phyloP scores from a whole-genome alignment of 768 basidiomycete species.

The Rhizopogon rudus region DNA sequence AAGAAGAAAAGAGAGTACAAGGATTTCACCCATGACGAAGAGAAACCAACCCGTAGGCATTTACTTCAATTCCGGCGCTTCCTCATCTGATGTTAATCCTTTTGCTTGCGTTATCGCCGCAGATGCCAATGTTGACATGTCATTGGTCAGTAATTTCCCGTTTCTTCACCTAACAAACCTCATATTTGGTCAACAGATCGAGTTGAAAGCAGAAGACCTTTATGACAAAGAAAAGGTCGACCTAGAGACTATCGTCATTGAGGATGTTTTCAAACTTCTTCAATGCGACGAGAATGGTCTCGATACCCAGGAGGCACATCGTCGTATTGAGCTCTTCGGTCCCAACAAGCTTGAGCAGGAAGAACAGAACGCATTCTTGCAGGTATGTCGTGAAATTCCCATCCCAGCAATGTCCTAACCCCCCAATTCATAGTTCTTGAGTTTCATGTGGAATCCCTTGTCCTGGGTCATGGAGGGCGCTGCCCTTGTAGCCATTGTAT shows the following conservation, averaged over 20 bases:
- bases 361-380: conserved; percentile 88
- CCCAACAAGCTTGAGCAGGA: conserved; percentile 92
- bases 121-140: conserved; percentile 91
- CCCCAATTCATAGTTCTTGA: conserved; percentile 55
- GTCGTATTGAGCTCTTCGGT: conserved; percentile 90
- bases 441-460: conserved; percentile 99
- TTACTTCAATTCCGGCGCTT: neutral
- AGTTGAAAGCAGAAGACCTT: conserved; percentile 87
- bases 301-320: conserved; percentile 61
- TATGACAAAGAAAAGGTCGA: conserved; percentile 99
- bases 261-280: conserved; percentile 94
- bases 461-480: conserved; percentile 99
- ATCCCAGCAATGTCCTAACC: neutral
- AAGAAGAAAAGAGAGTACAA: conserved; percentile 82
- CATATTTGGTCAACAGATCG: conserved; percentile 45
- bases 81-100: neutral
- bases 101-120: conserved; percentile 1
- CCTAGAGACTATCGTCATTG: conserved; percentile 93
- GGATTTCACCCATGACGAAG: conserved; percentile 73
- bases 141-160: conserved; percentile 41
- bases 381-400: conserved; percentile 40
- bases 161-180: neutral
- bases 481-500: conserved; percentile 87
- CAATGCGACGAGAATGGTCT: conserved; percentile 88
- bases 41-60: conserved; percentile 61